These are phyloP conservation scores for Sporobolomyces phaffii DNA, from an alignment of 768 basidiomycete genomes.

Conservation along the genomic window DNA sequence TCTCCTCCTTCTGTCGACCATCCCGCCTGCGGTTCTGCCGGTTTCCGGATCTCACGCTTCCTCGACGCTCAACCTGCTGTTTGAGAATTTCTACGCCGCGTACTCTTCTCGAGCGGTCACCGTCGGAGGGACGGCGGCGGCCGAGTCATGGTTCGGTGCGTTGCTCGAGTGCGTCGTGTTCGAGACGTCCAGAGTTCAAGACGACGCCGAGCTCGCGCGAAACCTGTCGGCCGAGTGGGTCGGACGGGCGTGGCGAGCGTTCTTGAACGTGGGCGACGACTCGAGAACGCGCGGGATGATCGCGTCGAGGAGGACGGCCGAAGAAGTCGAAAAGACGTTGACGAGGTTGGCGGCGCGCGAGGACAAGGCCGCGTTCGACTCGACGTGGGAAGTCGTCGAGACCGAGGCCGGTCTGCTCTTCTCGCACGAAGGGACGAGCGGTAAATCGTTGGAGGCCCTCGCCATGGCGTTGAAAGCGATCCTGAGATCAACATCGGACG, in stretches of 20 bases:
- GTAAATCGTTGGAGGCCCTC: slow-evolving; percentile 7
- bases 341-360: slow-evolving; percentile 3
- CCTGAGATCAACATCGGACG: neutral
- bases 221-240: slow-evolving; percentile 38
- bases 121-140: slow-evolving; percentile 44
- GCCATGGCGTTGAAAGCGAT: slow-evolving; percentile 13
- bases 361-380: neutral
- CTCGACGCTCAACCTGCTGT: slow-evolving; percentile 54
- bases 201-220: slow-evolving; percentile 42
- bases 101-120: slow-evolving; percentile 62
- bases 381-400: neutral
- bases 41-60: slow-evolving; percentile 24
- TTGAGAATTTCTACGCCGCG: slow-evolving; percentile 76
- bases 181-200: slow-evolving; percentile 51
- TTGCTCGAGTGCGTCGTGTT: slow-evolving; percentile 66
- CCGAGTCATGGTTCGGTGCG: slow-evolving; percentile 53
- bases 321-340: slow-evolving; percentile 2
- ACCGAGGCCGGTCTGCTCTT: neutral
- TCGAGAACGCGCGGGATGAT: neutral
- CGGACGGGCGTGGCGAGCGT: slow-evolving; percentile 18
- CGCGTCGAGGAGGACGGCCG: neutral
- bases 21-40: slow-evolving; percentile 54
- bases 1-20: slow-evolving; percentile 71
- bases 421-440: neutral
- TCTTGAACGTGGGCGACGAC: slow-evolving; percentile 10